Base-by-base conservation (phyloP, 768 basidiomycete species). In the Podaxis carcinomalis region DNA sequence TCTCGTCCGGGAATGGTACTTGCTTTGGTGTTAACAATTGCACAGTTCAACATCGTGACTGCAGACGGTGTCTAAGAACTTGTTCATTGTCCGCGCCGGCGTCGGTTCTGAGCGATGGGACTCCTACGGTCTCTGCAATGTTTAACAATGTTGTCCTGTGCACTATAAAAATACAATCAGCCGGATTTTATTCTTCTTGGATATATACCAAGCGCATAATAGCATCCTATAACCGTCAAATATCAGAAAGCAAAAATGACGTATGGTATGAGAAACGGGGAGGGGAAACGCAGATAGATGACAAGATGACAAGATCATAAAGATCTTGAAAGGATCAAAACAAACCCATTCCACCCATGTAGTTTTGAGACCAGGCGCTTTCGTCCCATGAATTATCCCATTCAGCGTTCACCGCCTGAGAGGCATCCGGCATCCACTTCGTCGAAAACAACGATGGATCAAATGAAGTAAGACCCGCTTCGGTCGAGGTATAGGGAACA, bases 51-150 rank as follows among this genome's bases (percentile, higher is more conserved):
- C 13, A 57, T 75, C 21, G 71, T 76, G 3, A 64, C 71, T 19
- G 73, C 73, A 14, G 66, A 71, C 42, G 74, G 74, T 32, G 7
- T 32, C 32, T 32, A 32, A 32, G 32, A 7, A 73, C 47, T 59
- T 74, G 16, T 76, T 74, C 56, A 73, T 76, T 51, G 73, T 72
- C 19, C 57, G 64, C n/a, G 53, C 63, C 5, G 73, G 73, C 3
- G 72, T 74, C n/a, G 72, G 70, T 4, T 71, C 71, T 39, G 73
- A 74, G 62, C n/a, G 65, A 53, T 74, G 73, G 74, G 70, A 74
- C 56, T 57, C 51, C 44, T 64, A 65, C 21, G 71, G 72, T 6
- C 50, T 71, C 9, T 72, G 72, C 59, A 65, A 40, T 19, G 55
- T 67, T 19, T 56, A 35, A 28, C 5, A 32, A n/a, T 6, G 14